Evolutionary conservation across 805 yeast species (phyloP), one percentile per base, ranked within the genome.

Genomic region (Barnettozyma sp.): DNA sequence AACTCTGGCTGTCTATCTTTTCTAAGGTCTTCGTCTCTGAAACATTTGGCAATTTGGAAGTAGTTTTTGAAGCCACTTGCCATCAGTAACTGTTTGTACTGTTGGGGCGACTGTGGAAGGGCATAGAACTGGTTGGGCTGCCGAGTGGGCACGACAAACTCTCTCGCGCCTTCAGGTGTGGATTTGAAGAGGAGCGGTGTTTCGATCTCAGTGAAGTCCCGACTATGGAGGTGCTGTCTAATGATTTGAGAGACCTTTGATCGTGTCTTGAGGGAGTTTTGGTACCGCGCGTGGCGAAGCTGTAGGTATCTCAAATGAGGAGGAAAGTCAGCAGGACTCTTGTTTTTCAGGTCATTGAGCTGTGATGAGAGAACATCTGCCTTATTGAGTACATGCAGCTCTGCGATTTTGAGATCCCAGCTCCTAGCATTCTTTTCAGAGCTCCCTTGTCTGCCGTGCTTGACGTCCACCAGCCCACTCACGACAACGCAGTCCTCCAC

Each of bases 161-260:
- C 99, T 25, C 94, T 68, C 2, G 98, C 98, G 12, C 98, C 98
- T 58, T 92, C 98, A 0, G 98, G 98, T 0, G 98, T 92, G 2
- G 95, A 83, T 53, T 92, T 88, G 68, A 92, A 92, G 20, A 92
- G 61, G 6, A 90, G 56, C 1, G 98, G 98, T 0, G 98, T 92
- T 55, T 90, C 98, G 20, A 92, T 70, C 52, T 92, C 97, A 0
- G 73, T 71, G 56, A 92, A 92, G 2, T 60, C 60, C 14, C 58
- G 47, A 0, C 48, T 36, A 26, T 66, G 66, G 12, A 80, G 55
- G 1, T 53, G 46, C 6, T 59, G 48, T 30, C 86, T 61, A 2
- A 74, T 55, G 12, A 62, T 44, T 16, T 60, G 55, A 0, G 84
- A 71, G 1, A 78, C 73, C 32, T 63, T 54, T 21, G 86, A 71